Evolutionary conservation across 2,329 filamentous ascomycete genomes (phyloP).

Genomic region (Pyrenochaeta sp.): DNA sequence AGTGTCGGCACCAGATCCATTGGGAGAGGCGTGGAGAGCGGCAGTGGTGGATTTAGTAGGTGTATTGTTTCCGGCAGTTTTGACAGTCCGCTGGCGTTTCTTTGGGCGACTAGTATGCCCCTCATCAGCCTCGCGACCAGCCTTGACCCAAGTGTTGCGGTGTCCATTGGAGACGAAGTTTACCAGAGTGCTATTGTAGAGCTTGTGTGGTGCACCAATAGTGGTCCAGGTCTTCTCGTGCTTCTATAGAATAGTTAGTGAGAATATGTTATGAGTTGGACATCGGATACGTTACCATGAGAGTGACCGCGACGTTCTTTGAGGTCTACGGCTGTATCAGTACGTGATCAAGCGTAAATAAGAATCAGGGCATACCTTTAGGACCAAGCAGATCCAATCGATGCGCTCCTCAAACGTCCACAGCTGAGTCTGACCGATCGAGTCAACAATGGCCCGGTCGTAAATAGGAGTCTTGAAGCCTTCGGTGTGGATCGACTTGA

Average conservation of each 20-base stretch:
- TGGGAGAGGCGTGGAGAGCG: neutral
- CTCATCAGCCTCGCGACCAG: conserved; percentile 10
- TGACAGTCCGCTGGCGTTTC: neutral
- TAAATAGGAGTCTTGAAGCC: conserved; percentile 20
- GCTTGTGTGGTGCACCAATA: conserved; percentile 22
- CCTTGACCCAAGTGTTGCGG: conserved; percentile 16
- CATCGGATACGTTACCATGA: conserved; percentile 12
- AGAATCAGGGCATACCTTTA: conserved; percentile 8
- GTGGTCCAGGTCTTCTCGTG: conserved; percentile 19
- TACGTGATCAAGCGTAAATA: neutral
- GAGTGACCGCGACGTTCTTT: conserved; percentile 14
- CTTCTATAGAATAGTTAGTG: conserved; percentile 14
- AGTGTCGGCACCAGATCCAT: neutral
- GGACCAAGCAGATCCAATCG: conserved; percentile 14
- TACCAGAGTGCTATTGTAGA: conserved; percentile 13
- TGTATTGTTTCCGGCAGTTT: neutral
- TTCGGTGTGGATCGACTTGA: conserved; percentile 13
- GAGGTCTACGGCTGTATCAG: conserved; percentile 7
- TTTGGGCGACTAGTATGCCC: neutral
- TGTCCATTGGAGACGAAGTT: conserved; percentile 16
- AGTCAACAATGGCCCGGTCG: conserved; percentile 13
- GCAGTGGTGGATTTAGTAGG: neutral
- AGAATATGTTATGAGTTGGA: neutral
- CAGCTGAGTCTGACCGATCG: conserved; percentile 16
- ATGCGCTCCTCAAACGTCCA: conserved; percentile 23